Percentiles rank a stretch among this genome's conserved stretches.
Evolutionary conservation across 2,329 filamentous ascomycete species (phyloP).

Genomic region (Leptographium wingfieldii): DNA sequence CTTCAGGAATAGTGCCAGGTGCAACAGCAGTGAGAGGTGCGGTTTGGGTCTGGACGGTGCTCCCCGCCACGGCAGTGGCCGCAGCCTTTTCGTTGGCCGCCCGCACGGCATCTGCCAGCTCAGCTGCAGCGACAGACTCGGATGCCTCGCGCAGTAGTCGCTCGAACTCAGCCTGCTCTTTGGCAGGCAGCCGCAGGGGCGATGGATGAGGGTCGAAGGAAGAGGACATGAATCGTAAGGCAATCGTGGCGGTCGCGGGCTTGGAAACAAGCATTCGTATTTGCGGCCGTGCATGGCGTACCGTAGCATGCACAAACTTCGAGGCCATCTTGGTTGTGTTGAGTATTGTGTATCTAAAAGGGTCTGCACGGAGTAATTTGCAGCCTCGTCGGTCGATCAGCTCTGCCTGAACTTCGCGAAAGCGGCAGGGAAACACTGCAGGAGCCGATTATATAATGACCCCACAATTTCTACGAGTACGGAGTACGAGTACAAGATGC

Average conservation of each 20-base stretch:
- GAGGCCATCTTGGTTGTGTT: background rate
- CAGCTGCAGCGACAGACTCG: conserved; percentile 20
- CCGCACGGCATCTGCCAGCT: conserved; percentile 7
- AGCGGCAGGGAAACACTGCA: background rate
- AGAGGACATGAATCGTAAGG: conserved; percentile 13
- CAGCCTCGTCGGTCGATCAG: too few relatives aligned
- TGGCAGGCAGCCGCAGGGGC: conserved; percentile 75
- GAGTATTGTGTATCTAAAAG: background rate
- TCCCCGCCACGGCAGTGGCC: conserved; percentile 21
- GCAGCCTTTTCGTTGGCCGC: conserved; percentile 2
- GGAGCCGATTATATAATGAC: background rate
- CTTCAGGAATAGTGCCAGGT: conserved; percentile 5
- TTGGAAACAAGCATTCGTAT: too few relatives aligned
- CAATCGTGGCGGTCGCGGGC: background rate
- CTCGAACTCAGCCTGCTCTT: conserved; percentile 85
- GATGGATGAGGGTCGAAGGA: conserved; percentile 47
- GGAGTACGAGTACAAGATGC: too few relatives aligned
- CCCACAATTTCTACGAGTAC: too few relatives aligned
- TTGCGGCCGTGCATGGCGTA: background rate
- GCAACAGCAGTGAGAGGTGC: background rate
- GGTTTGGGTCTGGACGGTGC: conserved; percentile 40
- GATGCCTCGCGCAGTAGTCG: conserved; percentile 57
- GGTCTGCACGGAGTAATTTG: background rate
- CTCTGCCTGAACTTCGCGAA: too few relatives aligned
- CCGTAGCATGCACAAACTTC: background rate